phyloP scores from a whole-genome alignment of 2,329 filamentous ascomycete genomes.

The Phyllosticta citribraziliensis region DNA sequence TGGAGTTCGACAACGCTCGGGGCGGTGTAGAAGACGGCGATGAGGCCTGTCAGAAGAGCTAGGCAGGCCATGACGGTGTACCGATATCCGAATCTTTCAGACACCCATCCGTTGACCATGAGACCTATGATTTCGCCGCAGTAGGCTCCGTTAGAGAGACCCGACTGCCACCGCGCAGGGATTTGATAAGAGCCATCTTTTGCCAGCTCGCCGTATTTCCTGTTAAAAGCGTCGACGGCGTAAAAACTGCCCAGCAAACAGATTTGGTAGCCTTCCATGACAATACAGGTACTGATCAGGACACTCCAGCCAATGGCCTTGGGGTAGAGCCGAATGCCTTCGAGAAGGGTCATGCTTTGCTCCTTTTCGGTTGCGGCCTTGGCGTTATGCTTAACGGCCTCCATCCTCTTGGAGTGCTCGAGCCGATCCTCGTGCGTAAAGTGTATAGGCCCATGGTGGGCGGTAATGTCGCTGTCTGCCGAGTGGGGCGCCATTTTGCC shows the following conservation, averaged over 20 bases:
- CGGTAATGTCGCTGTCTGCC: slow-evolving; percentile 15
- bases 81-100: slow-evolving; percentile 38
- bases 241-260: slow-evolving; percentile 75
- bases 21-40: slow-evolving; percentile 41
- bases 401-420: slow-evolving; percentile 17
- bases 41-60: slow-evolving; percentile 33
- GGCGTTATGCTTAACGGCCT: slow-evolving; percentile 31
- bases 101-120: slow-evolving; percentile 37
- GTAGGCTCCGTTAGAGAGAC: slow-evolving; percentile 37
- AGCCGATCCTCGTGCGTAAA: slow-evolving; percentile 22
- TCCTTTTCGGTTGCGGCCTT: slow-evolving; percentile 39
- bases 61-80: slow-evolving; percentile 37
- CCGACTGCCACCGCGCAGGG: slow-evolving; percentile 38
- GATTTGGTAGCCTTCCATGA: slow-evolving; percentile 86
- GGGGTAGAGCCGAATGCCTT: slow-evolving; percentile 74
- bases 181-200: slow-evolving; percentile 32
- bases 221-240: slow-evolving; percentile 38
- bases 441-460: slow-evolving; percentile 14
- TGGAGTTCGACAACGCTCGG: slow-evolving; percentile 34
- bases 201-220: slow-evolving; percentile 34
- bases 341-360: slow-evolving; percentile 47
- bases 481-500: background rate
- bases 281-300: slow-evolving; percentile 81
- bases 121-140: slow-evolving; percentile 39
- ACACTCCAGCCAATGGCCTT: slow-evolving; percentile 79